These are phyloP conservation scores for Fusarium verrucosum DNA, from an alignment of 2,329 filamentous ascomycete genomes.

Conservation along the genomic window DNA sequence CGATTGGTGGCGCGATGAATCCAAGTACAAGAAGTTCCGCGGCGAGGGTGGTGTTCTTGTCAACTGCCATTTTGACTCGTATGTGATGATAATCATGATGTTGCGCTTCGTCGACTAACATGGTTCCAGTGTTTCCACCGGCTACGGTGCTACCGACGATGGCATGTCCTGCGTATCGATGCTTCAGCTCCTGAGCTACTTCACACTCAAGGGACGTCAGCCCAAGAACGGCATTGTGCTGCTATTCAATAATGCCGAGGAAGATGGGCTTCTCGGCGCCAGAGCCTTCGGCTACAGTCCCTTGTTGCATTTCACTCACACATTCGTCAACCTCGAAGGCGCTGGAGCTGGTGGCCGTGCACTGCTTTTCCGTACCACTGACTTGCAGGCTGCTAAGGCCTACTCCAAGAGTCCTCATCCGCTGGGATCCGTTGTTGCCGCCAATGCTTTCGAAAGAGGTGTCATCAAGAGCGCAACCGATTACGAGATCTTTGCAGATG, in stretches of 20 bases:
- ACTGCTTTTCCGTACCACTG: conserved; percentile 86
- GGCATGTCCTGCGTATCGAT: conserved; percentile 89
- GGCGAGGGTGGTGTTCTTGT: conserved; percentile 83
- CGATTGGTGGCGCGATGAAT: conserved; percentile 73
- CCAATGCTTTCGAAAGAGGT: conserved; percentile 83
- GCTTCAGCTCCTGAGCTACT: conserved; percentile 87
- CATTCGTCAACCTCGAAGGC: conserved; percentile 94
- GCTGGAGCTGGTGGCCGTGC: conserved; percentile 91
- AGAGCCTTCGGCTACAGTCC: conserved; percentile 85
- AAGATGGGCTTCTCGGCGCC: conserved; percentile 90
- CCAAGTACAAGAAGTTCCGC: conserved; percentile 56
- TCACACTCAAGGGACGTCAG: conserved; percentile 74
- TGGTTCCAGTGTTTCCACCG: conserved; percentile 78
- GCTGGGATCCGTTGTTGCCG: conserved; percentile 83
- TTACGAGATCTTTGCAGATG: conserved; percentile 81
- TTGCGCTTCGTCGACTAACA: conserved; percentile 24
- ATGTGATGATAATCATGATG: conserved; percentile 41
- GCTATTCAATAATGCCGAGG: conserved; percentile 94
- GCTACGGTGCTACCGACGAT: conserved; percentile 93
- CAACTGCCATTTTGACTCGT: conserved; percentile 91
- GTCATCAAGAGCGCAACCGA: conserved; percentile 88
- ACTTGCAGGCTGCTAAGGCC: conserved; percentile 82
- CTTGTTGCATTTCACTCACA: conserved; percentile 80
- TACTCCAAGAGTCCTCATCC: conserved; percentile 78
- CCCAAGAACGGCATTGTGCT: conserved; percentile 84